Evolutionary conservation across 169 alveolate species (phyloP), one percentile per base, ranked within the genome.

Genomic region (Haemoproteus tartakovskyi): DNA sequence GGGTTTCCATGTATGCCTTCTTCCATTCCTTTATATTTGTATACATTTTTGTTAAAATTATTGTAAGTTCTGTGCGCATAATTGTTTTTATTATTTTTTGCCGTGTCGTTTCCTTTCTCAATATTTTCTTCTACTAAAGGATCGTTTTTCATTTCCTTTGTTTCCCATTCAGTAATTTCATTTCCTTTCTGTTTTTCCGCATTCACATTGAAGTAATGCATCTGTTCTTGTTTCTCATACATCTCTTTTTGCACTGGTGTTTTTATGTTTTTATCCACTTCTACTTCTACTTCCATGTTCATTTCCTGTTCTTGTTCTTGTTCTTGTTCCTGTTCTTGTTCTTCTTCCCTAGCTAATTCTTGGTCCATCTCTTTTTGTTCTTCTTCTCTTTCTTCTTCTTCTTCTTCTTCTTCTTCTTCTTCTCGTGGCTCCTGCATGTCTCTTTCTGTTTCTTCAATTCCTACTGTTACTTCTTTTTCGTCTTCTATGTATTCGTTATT

Each of bases 71-170:
- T 30, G 47, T 61, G 30, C 8, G 61, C 38, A 37, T 61, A 16
- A 2, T 22, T 22, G 29, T 38, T 62, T 11, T 48, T 62, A 54
- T 62, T 22, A 52, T 47, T 24, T 3, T 62, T 62, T 6, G 16
- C 41, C 21, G 3, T 38, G 30, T 16, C 16, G 30, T 19, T 62
- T 2, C 9, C 6, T 8, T 6, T 22, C 18, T 22, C 62, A n/a
- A n/a, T n/a, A n/a, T n/a, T n/a, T n/a, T n/a, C n/a, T n/a, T n/a
- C n/a, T n/a, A n/a, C n/a, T n/a, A n/a, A n/a, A n/a, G n/a, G n/a
- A n/a, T n/a, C n/a, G n/a, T n/a, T n/a, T n/a, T n/a, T n/a, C n/a
- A n/a, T n/a, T n/a, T n/a, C n/a, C n/a, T n/a, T n/a, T n/a, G n/a
- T n/a, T n/a, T n/a, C n/a, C n/a, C n/a, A n/a, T n/a, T n/a, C n/a